These are phyloP conservation scores for Cutaneotrichosporon sp. DNA, from an alignment of 1,284 basidiomycete genomes.

Conservation along the genomic window DNA sequence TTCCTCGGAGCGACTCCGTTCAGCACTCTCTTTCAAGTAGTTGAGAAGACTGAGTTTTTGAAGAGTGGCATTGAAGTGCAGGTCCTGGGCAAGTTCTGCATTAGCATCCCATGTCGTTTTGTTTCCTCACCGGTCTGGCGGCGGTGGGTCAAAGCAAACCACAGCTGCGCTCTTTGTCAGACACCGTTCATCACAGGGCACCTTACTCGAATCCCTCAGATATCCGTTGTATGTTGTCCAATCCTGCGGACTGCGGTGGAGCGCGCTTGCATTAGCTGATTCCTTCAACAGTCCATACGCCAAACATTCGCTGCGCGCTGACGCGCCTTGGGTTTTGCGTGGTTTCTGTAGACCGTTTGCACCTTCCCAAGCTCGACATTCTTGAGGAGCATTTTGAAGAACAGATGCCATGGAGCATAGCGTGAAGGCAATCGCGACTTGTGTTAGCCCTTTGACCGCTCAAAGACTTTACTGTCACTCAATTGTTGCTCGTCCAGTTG, in stretches of 20 bases:
- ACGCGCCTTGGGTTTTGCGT: not conserved
- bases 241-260: slow-evolving; percentile 47
- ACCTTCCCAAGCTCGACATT: slow-evolving; percentile 34
- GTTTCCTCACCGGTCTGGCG: slow-evolving; percentile 25
- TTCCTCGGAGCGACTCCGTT: not conserved
- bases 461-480: not conserved
- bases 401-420: slow-evolving; percentile 43
- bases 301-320: slow-evolving; percentile 6
- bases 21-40: slow-evolving; percentile 16
- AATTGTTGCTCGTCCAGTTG: not conserved
- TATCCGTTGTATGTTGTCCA: slow-evolving; percentile 46
- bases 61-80: slow-evolving; percentile 29
- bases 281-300: slow-evolving; percentile 25
- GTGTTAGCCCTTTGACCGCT: not conserved
- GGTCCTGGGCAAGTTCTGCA: slow-evolving; percentile 27
- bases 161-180: slow-evolving; percentile 31
- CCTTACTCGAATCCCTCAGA: slow-evolving; percentile 43
- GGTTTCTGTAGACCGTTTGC: not conserved
- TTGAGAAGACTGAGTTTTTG: slow-evolving; percentile 32
- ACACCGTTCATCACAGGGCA: not conserved
- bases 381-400: slow-evolving; percentile 29
- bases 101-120: not conserved
- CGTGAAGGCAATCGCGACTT: slow-evolving; percentile 46
- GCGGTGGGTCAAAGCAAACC: slow-evolving; percentile 29
- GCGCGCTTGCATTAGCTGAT: slow-evolving; percentile 25